A percentile compares a stretch with the other conserved stretches of the same genome.
These are phyloP conservation scores for Tricholoma terreum DNA, from an alignment of 768 basidiomycete genomes.

Conservation along the genomic window DNA sequence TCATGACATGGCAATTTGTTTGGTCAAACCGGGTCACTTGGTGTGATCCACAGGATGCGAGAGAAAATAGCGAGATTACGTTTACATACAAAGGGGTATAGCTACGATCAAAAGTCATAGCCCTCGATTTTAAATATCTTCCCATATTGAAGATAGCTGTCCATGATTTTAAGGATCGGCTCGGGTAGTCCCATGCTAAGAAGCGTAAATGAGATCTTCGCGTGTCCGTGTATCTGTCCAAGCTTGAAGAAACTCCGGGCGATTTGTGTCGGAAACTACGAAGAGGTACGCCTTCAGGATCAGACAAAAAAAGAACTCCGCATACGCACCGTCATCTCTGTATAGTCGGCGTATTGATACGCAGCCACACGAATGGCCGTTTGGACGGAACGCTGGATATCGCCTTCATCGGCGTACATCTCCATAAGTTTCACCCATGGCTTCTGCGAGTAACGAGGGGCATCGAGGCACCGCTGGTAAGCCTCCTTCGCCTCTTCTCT, in stretches of 20 bases:
- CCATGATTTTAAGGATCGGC: conserved; percentile 88
- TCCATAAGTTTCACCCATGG: conserved; percentile 94
- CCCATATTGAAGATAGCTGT: conserved; percentile 86
- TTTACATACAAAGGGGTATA: conserved; percentile 6
- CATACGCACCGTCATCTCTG: conserved; percentile 76
- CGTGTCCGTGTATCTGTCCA: conserved; percentile 88
- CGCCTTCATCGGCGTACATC: conserved; percentile 95
- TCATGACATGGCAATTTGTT: no score
- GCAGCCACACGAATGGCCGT: conserved; percentile 90
- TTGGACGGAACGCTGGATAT: conserved; percentile 86
- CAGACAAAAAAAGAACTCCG: neutral
- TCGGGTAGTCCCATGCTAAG: conserved; percentile 94
- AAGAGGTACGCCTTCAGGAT: conserved; percentile 6
- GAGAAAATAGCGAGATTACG: neutral
- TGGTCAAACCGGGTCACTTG: no score
- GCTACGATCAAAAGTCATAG: conserved; percentile 57
- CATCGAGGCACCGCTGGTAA: conserved; percentile 90
- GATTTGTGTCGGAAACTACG: conserved; percentile 85
- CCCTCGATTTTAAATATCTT: conserved; percentile 86
- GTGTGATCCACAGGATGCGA: neutral
- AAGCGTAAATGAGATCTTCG: conserved; percentile 90
- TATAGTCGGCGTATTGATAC: conserved; percentile 88
- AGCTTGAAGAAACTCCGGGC: conserved; percentile 91
- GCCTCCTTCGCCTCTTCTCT: conserved; percentile 99
- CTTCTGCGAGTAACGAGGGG: conserved; percentile 81